A percentile compares a stretch with the other conserved stretches of the same genome.
Evolutionary conservation across 1,284 basidiomycete species (phyloP).

Genomic region (Puccinia hordei): DNA sequence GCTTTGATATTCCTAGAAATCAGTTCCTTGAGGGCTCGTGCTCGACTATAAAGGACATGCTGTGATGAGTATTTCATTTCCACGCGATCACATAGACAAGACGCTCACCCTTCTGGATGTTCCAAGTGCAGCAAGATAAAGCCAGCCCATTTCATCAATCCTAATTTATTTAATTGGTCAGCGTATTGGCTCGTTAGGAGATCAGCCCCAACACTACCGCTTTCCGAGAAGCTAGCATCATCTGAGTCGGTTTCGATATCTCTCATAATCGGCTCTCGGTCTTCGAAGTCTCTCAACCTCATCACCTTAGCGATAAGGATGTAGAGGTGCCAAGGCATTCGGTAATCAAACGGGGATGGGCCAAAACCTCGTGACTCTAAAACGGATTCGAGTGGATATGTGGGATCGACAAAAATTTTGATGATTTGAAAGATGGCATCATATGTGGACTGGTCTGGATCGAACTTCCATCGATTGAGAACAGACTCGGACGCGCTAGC

Average conservation of each 20-base stretch:
- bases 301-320: conserved; percentile 81
- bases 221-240: conserved; percentile 61
- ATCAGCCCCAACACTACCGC: conserved; percentile 81
- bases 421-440: conserved; percentile 85
- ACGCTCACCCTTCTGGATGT: conserved; percentile 71
- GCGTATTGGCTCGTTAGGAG: conserved; percentile 80
- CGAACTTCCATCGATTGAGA: conserved; percentile 23
- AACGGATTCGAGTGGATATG: conserved; percentile 63
- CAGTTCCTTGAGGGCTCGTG: conserved; percentile 77
- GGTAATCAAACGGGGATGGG: conserved; percentile 74
- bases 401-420: conserved; percentile 68
- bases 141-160: conserved; percentile 78
- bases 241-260: conserved; percentile 60
- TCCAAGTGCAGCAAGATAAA: conserved; percentile 90
- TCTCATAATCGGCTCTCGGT: conserved; percentile 65
- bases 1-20: conserved; percentile 72
- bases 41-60: conserved; percentile 64
- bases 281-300: conserved; percentile 78
- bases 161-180: conserved; percentile 77
- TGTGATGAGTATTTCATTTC: neutral
- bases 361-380: conserved; percentile 72
- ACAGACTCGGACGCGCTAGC: neutral
- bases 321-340: conserved; percentile 90
- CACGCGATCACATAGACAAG: neutral
- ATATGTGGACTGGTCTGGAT: conserved; percentile 57